Percentiles rank a stretch among this genome's conserved stretches.
phyloP scores from a whole-genome alignment of 148 eudicot species.

The Nepenthes gracilis region DNA sequence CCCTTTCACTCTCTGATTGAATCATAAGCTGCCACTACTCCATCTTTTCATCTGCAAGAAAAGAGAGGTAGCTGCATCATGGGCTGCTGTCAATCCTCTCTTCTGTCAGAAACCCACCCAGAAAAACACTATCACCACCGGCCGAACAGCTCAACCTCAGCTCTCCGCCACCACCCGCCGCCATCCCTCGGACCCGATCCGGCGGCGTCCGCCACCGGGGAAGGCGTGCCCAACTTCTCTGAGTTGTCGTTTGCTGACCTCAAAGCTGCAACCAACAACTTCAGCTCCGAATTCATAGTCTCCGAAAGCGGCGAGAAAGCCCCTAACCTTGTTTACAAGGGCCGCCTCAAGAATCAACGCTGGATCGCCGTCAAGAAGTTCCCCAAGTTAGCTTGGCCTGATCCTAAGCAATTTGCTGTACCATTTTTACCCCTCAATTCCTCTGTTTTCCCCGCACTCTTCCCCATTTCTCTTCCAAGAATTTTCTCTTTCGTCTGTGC shows the following conservation, averaged over 20 bases:
- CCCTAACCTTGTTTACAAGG: conserved; percentile 67
- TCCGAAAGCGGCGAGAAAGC: conserved; percentile 77
- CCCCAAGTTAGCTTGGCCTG: conserved; percentile 76
- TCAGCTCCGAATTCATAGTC: conserved; percentile 53
- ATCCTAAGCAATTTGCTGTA: conserved; percentile 80
- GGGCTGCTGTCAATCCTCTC: conserved; percentile 56
- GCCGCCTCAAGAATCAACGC: conserved; percentile 42
- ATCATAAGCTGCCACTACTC: not conserved
- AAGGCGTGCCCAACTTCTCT: conserved; percentile 35
- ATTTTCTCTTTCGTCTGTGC: not conserved
- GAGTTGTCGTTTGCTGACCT: conserved; percentile 56
- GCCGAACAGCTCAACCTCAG: conserved; percentile 6
- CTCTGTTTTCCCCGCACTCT: no score
- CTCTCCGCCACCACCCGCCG: conserved; percentile 12
- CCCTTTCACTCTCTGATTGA: not conserved
- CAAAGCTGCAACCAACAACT: conserved; percentile 61
- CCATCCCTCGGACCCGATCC: conserved; percentile 2
- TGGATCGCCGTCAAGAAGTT: conserved; percentile 88
- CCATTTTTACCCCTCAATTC: not conserved
- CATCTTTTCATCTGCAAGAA: conserved; percentile 9
- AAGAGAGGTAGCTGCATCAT: conserved; percentile 16
- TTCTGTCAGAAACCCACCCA: conserved; percentile 27
- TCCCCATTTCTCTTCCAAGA: not conserved
- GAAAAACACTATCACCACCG: conserved; percentile 12
- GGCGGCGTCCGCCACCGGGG: conserved; percentile 1